These are phyloP conservation scores for Talaromyces sp. DNA, from an alignment of 2,329 filamentous ascomycete species.

Conservation along the genomic window DNA sequence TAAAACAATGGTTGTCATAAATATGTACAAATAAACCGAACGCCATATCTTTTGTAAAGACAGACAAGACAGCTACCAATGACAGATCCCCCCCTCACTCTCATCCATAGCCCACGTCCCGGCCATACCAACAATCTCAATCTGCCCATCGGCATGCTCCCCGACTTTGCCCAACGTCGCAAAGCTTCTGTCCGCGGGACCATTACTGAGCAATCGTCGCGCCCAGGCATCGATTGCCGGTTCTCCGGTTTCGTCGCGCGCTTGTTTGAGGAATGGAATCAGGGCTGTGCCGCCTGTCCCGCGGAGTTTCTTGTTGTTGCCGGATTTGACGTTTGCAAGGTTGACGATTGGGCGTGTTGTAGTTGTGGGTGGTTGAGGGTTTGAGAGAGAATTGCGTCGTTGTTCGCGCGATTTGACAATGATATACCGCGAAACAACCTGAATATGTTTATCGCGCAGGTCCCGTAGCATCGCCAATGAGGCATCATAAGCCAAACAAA, in stretches of 20 bases:
- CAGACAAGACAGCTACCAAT: conserved; percentile 42
- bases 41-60: not conserved
- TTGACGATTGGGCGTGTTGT: conserved; percentile 46
- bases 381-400: conserved; percentile 60
- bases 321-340: conserved; percentile 46
- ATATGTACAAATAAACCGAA: not conserved
- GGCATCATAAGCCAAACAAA: conserved; percentile 83
- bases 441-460: conserved; percentile 91
- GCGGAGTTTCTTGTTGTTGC: conserved; percentile 60
- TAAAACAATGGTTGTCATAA: not conserved
- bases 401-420: conserved; percentile 80
- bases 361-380: conserved; percentile 50
- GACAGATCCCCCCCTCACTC: conserved; percentile 61
- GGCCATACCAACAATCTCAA: conserved; percentile 67
- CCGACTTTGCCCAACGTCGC: conserved; percentile 52
- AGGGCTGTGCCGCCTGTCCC: conserved; percentile 92
- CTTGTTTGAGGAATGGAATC: conserved; percentile 95
- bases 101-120: conserved; percentile 89
- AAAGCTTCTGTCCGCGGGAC: conserved; percentile 36
- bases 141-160: conserved; percentile 53
- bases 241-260: conserved; percentile 91
- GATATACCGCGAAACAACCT: conserved; percentile 94
- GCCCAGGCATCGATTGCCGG: conserved; percentile 73
- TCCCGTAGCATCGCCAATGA: conserved; percentile 75
- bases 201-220: conserved; percentile 55